Evolutionary conservation across 2,329 filamentous ascomycete genomes (phyloP), one percentile per base, ranked within the genome.

Genomic region (Colletotrichum sp.): DNA sequence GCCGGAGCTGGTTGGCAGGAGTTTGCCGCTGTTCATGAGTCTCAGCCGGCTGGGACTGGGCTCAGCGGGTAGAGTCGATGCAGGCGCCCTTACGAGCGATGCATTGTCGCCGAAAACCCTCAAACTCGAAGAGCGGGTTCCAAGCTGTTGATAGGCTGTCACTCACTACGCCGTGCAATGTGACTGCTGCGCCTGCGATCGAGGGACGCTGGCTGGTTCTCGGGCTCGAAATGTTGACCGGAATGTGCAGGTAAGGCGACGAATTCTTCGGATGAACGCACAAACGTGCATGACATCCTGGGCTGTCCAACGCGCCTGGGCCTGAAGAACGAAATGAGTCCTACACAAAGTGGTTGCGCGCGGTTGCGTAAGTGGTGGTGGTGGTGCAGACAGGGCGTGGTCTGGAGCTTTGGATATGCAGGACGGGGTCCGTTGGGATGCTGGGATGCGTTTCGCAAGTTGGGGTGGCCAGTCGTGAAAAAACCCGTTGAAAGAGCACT

Each of bases 201-300:
- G 51, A 66, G 33, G n/a, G 43, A 51, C n/a, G 2, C 21, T 2
- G 43, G 43, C 43, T 51, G 13, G 31, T 21, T 38, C 29, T 58
- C 15, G 54, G 51, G 34, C 8, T 47, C 3, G 12, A 61, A 8
- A 55, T 9, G 18, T 61, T 34, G 27, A 43, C 33, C 59, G 34
- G n/a, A 47, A 27, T 21, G 36, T 47, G 66, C 13, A 38, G 16
- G 51, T 66, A 34, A 18, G 51, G 31, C 31, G 31, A 51, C 29
- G 59, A 47, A 31, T n/a, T 36, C 36, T 68, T 68, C 55, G 66
- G 66, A 68, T 61, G 66, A 54, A 68, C 66, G 66, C 55, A 68
- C 66, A 51, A 59, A 59, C 55, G 29, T 68, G 66, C 66, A 61
- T 54, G 27, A 47, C n/a, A 34, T 61, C 47, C 66, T 31, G 16